Evolutionary conservation across 169 alveolate genomes (phyloP), one percentile per base, ranked within the genome.

Genomic region (Theileria annulata): DNA sequence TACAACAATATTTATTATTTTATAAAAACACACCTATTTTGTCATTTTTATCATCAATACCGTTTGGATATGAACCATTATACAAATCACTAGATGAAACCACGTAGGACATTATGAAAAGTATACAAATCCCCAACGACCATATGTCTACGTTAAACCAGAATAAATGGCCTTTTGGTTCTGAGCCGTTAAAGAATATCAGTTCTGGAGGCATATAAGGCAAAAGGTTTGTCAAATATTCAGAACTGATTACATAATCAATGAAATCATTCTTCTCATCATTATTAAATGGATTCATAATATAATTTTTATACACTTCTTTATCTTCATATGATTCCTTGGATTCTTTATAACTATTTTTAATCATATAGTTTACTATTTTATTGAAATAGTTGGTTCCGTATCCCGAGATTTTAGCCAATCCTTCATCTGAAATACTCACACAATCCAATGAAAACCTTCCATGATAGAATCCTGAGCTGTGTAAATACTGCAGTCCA

Each of bases 351-450:
- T 63, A 4, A 67, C 5, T 13, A 3, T 63, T 4, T 5, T 58
- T 30, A 21, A 63, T 31, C 56, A 63, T 31, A 31, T 35, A 35
- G 23, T 12, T 27, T 28, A 37, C 77, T 8, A 72, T 15, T 15
- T 63, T 27, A 17, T 54, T 28, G 37, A 80, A 70, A 42, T 74
- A 70, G 28, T 47, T 21, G 35, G n/a, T 19, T 0, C 79, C 89
- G 19, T 82, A 82, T 31, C 89, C 72, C 2, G 86, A 72, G n/a
- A 82, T 75, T 51, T 82, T 82, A n/a, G 31, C 89, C 17, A 56
- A 25, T 23, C 86, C 86, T 30, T 75, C 80, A 30, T 54, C 30
- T 56, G 79, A 47, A 17, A 82, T 35, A 42, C 54, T 30, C 15
- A 82, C 35, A 54, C 56, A 49, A 30, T 82, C 85, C 49, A 54